phyloP scores from a whole-genome alignment of 2,329 filamentous ascomycete species.

The Fusarium kyushuense region DNA sequence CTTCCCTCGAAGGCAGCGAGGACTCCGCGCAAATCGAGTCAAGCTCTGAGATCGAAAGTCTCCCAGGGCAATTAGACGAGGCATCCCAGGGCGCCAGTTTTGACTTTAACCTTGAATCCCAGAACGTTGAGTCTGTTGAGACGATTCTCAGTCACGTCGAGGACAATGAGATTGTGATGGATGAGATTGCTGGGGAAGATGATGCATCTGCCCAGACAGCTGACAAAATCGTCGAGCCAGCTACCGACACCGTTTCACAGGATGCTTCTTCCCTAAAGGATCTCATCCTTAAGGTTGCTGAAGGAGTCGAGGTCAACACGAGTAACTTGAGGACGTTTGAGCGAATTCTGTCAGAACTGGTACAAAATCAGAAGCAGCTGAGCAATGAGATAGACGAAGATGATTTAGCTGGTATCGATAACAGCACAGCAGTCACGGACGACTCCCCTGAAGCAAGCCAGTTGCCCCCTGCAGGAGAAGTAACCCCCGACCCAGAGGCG shows the following conservation, averaged over 20 bases:
- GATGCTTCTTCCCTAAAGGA: conserved; percentile 57
- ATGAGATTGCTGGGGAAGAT: background rate
- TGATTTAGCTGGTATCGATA: background rate
- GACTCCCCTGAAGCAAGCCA: background rate
- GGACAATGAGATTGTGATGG: background rate
- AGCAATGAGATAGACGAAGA: conserved; percentile 22
- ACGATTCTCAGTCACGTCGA: background rate
- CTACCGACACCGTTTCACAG: background rate
- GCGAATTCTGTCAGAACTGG: conserved; percentile 63
- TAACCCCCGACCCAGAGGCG: background rate
- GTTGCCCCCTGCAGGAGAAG: background rate
- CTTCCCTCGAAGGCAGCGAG: background rate
- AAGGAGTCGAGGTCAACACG: conserved; percentile 57
- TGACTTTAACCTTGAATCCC: background rate
- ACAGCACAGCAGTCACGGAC: background rate
- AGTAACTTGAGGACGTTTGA: conserved; percentile 63
- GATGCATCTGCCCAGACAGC: background rate
- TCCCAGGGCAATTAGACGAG: background rate
- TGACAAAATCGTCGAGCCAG: background rate
- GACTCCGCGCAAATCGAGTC: background rate
- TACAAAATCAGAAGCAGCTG: conserved; percentile 52
- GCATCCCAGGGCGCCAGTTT: conserved; percentile 1
- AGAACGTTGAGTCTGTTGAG: background rate
- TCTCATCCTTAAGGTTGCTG: conserved; percentile 65
- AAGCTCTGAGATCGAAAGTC: background rate